Base-by-base conservation (phyloP, 2,329 filamentous ascomycete genomes). In the Cladosporium sp. region DNA sequence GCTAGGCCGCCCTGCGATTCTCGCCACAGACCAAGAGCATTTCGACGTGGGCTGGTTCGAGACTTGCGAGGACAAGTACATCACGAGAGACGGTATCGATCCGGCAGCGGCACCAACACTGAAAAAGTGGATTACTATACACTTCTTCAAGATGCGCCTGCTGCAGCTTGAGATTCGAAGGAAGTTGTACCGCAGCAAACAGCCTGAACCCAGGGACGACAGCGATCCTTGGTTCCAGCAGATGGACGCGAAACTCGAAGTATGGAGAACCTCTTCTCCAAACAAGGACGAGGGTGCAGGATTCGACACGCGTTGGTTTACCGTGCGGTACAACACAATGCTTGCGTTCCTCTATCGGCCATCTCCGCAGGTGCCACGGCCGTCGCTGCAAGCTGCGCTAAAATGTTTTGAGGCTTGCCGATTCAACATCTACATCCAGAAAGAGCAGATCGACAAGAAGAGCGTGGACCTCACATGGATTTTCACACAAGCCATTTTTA, bases 381-480 rank as follows among this genome's bases (percentile, higher is more conserved):
- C 95, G 0, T 93, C 92, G 0, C 77, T 89, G 8, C 80, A 85
- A n/a, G 92, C 93, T 0, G 94, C 94, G 1, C 81, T 86, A 34
- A 89, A 88, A 70, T 98, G 93, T 75, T 97, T 91, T 73, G 89
- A 95, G 54, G 93, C 92, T 48, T 89, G 92, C 56, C 84, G 89
- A 13, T 91, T 88, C 77, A 93, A 97, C 74, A 91, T 97, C 71
- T 85, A 89, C 69, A 87, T 94, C 75, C 90, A 93, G 53, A 88
- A 87, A 74, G 88, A 90, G 72, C 93, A 97, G 76, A 90, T 97
- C 74, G 86, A 89, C 69, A 88, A 85, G 18, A 85, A 86, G 16
- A 88, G 88, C 25, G 87, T 95, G 13, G 94, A 97, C 74, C 84
- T 97, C 67, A 97, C 93, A 0, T 98, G 94, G 94, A 89, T 97